These are phyloP conservation scores for Schizosaccharomyces japonicus DNA, from an alignment of 805 yeast genomes.

Conservation along the genomic window DNA sequence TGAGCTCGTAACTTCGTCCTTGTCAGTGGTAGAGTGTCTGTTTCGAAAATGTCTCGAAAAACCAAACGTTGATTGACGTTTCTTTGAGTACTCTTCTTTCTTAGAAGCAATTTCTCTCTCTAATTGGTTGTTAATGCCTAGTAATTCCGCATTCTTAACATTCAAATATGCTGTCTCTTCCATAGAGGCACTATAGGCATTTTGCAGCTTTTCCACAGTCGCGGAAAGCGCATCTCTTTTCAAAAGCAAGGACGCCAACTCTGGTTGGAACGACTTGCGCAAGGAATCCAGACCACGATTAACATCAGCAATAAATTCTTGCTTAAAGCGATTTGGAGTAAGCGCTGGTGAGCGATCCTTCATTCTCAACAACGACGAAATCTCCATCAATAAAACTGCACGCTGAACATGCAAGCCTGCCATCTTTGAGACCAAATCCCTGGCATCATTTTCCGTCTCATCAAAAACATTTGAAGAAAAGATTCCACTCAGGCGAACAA, in stretches of 20 bases:
- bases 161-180: conserved; percentile 16
- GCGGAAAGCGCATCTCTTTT: neutral
- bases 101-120: conserved; percentile 13
- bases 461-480: conserved; percentile 1
- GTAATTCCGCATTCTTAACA: conserved; percentile 17
- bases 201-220: neutral
- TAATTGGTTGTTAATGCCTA: conserved; percentile 19
- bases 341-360: neutral
- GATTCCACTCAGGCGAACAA: neutral
- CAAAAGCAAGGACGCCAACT: neutral
- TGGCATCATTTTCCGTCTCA: neutral
- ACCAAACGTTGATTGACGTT: neutral
- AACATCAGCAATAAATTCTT: neutral
- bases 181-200: conserved; percentile 8
- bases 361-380: neutral
- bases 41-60: too few species aligned
- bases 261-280: neutral
- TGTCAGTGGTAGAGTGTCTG: neutral
- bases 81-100: neutral
- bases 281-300: neutral
- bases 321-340: neutral
- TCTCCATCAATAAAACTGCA: neutral
- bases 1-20: neutral
- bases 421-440: neutral
- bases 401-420: neutral